Evolutionary conservation across 257 asterid genomes (phyloP).

Genomic region (Phtheirospermum japonicum): DNA sequence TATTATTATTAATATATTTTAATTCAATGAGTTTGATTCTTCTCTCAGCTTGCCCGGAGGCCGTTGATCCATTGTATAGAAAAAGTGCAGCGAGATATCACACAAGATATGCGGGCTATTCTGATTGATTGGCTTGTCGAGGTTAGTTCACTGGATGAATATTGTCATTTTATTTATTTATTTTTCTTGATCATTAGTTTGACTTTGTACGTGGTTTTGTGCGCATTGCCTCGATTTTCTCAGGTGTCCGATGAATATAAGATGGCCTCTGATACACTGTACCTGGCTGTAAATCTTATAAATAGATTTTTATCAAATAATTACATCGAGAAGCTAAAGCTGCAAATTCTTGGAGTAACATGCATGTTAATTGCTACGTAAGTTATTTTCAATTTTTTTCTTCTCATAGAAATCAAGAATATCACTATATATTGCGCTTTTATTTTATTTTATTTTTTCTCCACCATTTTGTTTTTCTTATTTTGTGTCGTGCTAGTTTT

Average conservation of each 20-base stretch:
- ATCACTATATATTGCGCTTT: too few relatives aligned
- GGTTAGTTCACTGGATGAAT: conserved; percentile 39
- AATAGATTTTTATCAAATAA: too few relatives aligned
- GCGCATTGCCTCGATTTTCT: conserved; percentile 22
- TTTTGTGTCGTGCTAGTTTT: conserved; percentile 15
- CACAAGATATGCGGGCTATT: too few relatives aligned
- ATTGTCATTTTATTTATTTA: background rate
- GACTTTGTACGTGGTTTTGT: background rate
- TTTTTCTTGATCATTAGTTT: background rate
- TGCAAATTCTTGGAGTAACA: too few relatives aligned
- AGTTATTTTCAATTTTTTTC: too few relatives aligned
- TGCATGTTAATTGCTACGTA: too few relatives aligned
- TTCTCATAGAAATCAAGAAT: too few relatives aligned
- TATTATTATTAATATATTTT: background rate
- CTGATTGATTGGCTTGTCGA: too few relatives aligned
- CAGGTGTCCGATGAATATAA: conserved; percentile 85
- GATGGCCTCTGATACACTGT: conserved; percentile 77
- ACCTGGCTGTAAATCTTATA: conserved; percentile 79
- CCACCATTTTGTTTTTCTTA: conserved; percentile 7
- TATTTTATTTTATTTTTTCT: background rate
- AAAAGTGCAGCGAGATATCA: too few relatives aligned
- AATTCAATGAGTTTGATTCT: conserved; percentile 33
- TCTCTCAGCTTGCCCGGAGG: too few relatives aligned
- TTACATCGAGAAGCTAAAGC: too few relatives aligned
- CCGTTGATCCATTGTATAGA: too few relatives aligned